Evolutionary conservation across 2,329 filamentous ascomycete genomes (phyloP).

Genomic region (Microcyclosporella mali): DNA sequence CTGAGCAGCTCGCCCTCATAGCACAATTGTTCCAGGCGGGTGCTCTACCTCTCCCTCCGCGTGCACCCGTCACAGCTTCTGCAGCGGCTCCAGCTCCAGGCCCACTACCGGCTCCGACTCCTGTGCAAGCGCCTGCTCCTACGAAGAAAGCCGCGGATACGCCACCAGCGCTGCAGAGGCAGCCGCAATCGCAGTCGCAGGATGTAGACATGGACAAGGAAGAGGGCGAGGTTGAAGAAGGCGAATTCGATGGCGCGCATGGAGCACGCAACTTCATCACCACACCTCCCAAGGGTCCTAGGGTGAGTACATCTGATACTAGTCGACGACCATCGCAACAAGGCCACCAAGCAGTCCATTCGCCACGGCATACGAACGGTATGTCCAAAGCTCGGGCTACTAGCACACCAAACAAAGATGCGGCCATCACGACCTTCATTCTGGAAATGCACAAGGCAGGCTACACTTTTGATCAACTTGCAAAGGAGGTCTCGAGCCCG

Average conservation of each 20-base stretch:
- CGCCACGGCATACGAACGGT: constrained; percentile 4
- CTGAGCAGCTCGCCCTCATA: constrained; percentile 26
- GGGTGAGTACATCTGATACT: neutral
- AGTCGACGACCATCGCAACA: constrained; percentile 11
- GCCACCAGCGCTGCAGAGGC: neutral
- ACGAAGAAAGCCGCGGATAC: neutral
- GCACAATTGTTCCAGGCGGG: constrained; percentile 24
- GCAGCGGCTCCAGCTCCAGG: constrained; percentile 1
- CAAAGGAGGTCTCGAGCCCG: constrained; percentile 66
- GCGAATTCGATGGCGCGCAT: neutral
- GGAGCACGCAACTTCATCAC: constrained; percentile 20
- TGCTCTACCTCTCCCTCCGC: constrained; percentile 19
- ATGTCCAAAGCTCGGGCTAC: neutral
- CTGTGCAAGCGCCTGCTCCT: neutral
- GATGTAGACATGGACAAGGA: constrained; percentile 63
- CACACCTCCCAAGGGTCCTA: constrained; percentile 25
- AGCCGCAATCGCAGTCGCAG: constrained; percentile 12
- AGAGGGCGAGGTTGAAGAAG: constrained; percentile 51
- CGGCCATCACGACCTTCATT: constrained; percentile 24
- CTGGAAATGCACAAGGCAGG: constrained; percentile 48
- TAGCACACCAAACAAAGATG: constrained; percentile 5
- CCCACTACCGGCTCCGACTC: neutral
- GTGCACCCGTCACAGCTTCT: constrained; percentile 1
- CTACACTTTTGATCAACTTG: constrained; percentile 66
- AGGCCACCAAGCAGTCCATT: neutral